Evolutionary conservation across 352 stramenopile species (phyloP).

Genomic region (Globisporangium takayamanum): DNA sequence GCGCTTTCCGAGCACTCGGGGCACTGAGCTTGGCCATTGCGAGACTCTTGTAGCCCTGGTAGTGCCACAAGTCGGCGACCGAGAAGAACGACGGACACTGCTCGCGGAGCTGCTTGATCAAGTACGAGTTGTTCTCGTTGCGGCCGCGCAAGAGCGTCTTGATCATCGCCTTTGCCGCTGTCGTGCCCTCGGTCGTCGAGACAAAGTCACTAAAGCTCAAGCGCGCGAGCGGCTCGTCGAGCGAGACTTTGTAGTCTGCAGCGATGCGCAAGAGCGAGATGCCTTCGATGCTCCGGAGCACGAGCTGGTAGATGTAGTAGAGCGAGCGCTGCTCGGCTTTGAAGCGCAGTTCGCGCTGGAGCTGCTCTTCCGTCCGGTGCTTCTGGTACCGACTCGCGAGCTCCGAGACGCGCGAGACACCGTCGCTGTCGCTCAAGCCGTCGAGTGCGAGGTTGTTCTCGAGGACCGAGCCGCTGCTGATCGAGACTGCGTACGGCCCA

Average conservation of each 20-base stretch:
- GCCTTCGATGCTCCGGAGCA: constrained; percentile 70
- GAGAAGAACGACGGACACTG: constrained; percentile 83
- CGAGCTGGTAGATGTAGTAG: constrained; percentile 72
- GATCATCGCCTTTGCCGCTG: constrained; percentile 69
- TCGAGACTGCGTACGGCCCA: constrained; percentile 69
- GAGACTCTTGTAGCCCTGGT: constrained; percentile 82
- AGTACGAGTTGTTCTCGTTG: constrained; percentile 77
- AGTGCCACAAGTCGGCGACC: constrained; percentile 74
- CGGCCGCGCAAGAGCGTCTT: constrained; percentile 69
- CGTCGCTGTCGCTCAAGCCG: constrained; percentile 24
- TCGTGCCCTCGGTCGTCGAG: constrained; percentile 47
- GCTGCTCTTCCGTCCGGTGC: constrained; percentile 57
- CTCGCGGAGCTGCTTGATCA: constrained; percentile 78
- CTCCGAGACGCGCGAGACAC: constrained; percentile 52
- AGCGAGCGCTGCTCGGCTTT: constrained; percentile 80
- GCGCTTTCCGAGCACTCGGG: constrained; percentile 47
- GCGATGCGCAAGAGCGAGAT: constrained; percentile 68
- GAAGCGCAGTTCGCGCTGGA: constrained; percentile 69
- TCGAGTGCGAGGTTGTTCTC: constrained; percentile 55
- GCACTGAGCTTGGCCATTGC: constrained; percentile 73
- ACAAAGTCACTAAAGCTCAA: constrained; percentile 77
- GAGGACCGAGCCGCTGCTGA: constrained; percentile 48
- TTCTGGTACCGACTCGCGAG: constrained; percentile 69
- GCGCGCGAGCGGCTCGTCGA: constrained; percentile 55
- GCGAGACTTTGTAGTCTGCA: constrained; percentile 57